These are phyloP conservation scores for Pseudomonodictys pantanalensis DNA, from an alignment of 495 filamentous ascomycete genomes.

Conservation along the genomic window DNA sequence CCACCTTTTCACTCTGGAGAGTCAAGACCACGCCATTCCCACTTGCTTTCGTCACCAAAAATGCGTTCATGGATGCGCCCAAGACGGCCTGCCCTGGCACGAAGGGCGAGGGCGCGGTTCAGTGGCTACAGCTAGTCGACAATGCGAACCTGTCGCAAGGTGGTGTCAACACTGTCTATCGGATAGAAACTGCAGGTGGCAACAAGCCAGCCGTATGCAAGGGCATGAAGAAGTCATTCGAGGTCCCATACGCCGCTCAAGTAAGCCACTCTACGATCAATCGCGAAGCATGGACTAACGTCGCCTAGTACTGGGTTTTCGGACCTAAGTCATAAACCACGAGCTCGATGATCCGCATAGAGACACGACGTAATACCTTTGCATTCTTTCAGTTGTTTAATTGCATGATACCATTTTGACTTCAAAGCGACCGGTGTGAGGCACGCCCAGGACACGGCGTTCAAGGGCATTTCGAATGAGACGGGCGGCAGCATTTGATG, in stretches of 20 bases:
- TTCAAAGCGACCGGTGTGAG: not conserved
- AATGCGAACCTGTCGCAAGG: constrained; percentile 9
- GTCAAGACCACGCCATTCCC: constrained; percentile 18
- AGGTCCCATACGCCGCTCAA: constrained; percentile 33
- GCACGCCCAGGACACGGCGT: not conserved
- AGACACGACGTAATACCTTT: not conserved
- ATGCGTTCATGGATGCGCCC: constrained; percentile 23
- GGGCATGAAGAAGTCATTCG: constrained; percentile 7
- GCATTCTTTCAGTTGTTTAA: not conserved
- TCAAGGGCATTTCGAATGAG: not conserved
- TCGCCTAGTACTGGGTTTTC: constrained; percentile 35
- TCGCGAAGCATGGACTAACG: too few relatives aligned
- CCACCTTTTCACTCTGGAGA: constrained; percentile 26
- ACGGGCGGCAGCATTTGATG: not conserved
- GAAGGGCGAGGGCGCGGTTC: constrained; percentile 21
- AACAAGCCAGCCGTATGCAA: constrained; percentile 25
- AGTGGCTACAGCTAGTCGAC: constrained; percentile 30
- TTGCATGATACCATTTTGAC: not conserved
- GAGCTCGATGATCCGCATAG: not conserved
- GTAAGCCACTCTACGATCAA: too few relatives aligned
- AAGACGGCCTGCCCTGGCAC: constrained; percentile 17
- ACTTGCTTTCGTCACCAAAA: constrained; percentile 26
- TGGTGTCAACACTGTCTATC: constrained; percentile 32
- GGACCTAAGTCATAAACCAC: constrained; percentile 8
- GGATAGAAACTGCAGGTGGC: constrained; percentile 34